A percentile compares a stretch with the other conserved stretches of the same genome.
phyloP scores from a whole-genome alignment of 805 yeast species.

The Candida verbasci region DNA sequence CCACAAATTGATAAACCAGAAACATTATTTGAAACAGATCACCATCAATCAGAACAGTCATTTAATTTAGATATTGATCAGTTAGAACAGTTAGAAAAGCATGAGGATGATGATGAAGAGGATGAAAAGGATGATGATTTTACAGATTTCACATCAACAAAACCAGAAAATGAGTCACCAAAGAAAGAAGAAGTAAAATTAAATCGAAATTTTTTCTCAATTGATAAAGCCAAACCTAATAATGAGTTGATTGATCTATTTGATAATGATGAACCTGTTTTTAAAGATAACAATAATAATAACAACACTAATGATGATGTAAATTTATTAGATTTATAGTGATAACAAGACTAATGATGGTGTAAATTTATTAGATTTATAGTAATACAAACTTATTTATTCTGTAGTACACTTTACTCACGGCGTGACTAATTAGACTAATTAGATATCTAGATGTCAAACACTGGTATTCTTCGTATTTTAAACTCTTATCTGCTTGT shows the following conservation, averaged over 20 bases:
- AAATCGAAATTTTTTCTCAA: constrained; percentile 5
- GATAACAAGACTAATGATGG: too few relatives aligned
- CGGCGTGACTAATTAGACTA: too few relatives aligned
- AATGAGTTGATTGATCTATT: constrained; percentile 6
- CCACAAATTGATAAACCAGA: constrained; percentile 1
- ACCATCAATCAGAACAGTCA: too few relatives aligned
- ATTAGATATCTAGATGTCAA: too few relatives aligned
- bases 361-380: too few relatives aligned
- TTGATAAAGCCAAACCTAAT: constrained; percentile 1
- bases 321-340: constrained; percentile 7
- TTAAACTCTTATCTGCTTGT: too few relatives aligned
- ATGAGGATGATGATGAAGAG: background rate
- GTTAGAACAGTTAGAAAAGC: background rate
- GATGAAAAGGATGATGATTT: constrained; percentile 16
- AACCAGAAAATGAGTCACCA: background rate
- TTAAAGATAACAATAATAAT: too few relatives aligned
- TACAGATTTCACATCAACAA: constrained; percentile 17
- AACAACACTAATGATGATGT: constrained; percentile 1
- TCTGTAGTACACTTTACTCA: too few relatives aligned
- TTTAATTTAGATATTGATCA: background rate
- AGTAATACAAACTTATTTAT: too few relatives aligned
- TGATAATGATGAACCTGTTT: background rate
- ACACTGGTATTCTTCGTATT: too few relatives aligned
- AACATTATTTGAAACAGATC: constrained; percentile 5
- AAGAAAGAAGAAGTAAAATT: background rate